These are phyloP conservation scores for Nannizziopsis arthrosporioides DNA, from an alignment of 2,329 filamentous ascomycete genomes.

Conservation along the genomic window DNA sequence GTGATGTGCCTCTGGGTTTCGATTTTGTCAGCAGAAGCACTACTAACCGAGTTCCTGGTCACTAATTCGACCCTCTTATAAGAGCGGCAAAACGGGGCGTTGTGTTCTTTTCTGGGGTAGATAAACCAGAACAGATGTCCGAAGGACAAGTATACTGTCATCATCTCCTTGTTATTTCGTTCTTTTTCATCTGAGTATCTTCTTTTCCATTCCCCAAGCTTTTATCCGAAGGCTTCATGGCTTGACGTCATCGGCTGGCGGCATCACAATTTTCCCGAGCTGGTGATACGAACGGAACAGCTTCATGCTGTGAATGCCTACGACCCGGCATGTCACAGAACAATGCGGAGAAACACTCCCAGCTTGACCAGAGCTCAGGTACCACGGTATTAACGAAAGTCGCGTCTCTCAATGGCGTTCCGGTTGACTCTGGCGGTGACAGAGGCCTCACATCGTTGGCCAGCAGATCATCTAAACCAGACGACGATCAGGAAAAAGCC, in stretches of 20 bases:
- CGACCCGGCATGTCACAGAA: neutral
- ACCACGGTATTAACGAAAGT: neutral
- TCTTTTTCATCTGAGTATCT: too few species aligned
- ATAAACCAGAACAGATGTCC: too few species aligned
- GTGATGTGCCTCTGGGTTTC: neutral
- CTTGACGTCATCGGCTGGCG: conserved; percentile 7
- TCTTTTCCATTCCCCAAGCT: too few species aligned
- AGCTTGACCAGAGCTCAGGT: neutral
- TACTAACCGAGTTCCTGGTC: neutral
- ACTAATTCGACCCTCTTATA: neutral
- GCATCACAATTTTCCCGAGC: conserved; percentile 2
- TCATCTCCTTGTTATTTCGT: too few species aligned
- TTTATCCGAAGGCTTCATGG: neutral
- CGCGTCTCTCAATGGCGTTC: neutral
- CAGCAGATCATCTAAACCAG: neutral
- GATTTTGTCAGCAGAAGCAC: conserved; percentile 1
- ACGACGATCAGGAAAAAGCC: neutral
- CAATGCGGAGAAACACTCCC: neutral
- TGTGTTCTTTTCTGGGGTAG: too few species aligned
- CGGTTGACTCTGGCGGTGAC: neutral
- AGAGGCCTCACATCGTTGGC: too few species aligned
- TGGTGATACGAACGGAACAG: neutral
- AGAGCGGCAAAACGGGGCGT: neutral
- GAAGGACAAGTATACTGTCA: too few species aligned
- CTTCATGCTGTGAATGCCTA: neutral